Conservation (phyloP, 2,329 filamentous ascomycete species). For the Xylaria sp. region DNA sequence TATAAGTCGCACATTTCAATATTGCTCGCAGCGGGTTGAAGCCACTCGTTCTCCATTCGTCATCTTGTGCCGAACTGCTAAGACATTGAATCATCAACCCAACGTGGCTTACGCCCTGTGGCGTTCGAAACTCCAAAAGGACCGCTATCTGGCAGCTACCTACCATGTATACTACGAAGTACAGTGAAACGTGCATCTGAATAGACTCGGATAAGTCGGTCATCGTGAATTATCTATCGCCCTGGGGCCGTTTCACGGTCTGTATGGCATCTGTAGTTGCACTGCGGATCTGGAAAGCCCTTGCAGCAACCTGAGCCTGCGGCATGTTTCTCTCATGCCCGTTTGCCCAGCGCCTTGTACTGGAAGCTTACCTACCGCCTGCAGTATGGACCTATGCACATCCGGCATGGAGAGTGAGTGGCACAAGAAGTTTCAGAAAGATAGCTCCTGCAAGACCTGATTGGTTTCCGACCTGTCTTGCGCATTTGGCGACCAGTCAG, state of each 20-base stretch:
- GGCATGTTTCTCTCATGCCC: background rate
- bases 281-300: conserved; percentile 8
- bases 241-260: conserved; percentile 3
- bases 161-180: background rate
- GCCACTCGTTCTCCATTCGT: no score
- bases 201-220: background rate
- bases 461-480: conserved; percentile 17
- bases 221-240: background rate
- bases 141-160: background rate
- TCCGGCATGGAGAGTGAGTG: conserved; percentile 19
- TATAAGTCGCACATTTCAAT: no score
- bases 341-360: background rate
- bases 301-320: background rate
- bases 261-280: conserved; percentile 4
- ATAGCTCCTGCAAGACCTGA: conserved; percentile 4
- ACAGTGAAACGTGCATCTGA: background rate
- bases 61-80: background rate
- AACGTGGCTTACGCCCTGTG: background rate
- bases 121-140: background rate
- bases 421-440: conserved; percentile 21
- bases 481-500: conserved; percentile 5
- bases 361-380: no score
- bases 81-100: background rate
- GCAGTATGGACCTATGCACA: background rate
- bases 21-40: no score